These are phyloP conservation scores for Phytophthora palmivora DNA, from an alignment of 352 stramenopile genomes.

Conservation along the genomic window DNA sequence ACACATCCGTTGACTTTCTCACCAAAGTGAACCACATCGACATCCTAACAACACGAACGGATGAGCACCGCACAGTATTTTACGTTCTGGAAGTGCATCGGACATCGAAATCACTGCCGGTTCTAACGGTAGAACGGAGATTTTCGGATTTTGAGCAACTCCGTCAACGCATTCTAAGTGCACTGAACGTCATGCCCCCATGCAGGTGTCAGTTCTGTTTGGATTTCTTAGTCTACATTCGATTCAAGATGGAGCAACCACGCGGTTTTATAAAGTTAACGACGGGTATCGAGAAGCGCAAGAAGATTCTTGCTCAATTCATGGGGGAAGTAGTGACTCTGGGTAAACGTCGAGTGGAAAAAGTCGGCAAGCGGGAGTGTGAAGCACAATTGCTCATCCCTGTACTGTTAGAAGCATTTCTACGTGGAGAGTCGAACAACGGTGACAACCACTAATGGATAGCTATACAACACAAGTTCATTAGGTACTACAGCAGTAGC, in stretches of 20 bases:
- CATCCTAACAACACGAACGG: slow-evolving; percentile 36
- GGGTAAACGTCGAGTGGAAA: slow-evolving; percentile 31
- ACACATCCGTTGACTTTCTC: slow-evolving; percentile 38
- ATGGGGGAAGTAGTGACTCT: slow-evolving; percentile 45
- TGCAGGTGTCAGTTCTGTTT: slow-evolving; percentile 58
- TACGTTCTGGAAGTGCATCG: slow-evolving; percentile 55
- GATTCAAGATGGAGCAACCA: slow-evolving; percentile 49
- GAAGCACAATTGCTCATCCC: slow-evolving; percentile 38
- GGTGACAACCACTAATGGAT: background rate
- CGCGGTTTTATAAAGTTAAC: slow-evolving; percentile 40
- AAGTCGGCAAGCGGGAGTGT: slow-evolving; percentile 29
- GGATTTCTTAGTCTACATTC: slow-evolving; percentile 53
- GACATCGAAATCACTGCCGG: slow-evolving; percentile 16
- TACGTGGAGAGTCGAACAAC: slow-evolving; percentile 19
- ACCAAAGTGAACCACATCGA: slow-evolving; percentile 44
- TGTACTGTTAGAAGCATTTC: slow-evolving; percentile 41
- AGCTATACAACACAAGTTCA: slow-evolving; percentile 23
- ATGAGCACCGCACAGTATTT: slow-evolving; percentile 24
- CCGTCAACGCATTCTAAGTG: slow-evolving; percentile 33
- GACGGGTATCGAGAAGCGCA: slow-evolving; percentile 35
- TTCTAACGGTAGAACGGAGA: slow-evolving; percentile 41
- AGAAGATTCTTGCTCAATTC: slow-evolving; percentile 49
- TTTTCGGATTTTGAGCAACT: slow-evolving; percentile 60
- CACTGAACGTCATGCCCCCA: slow-evolving; percentile 33
- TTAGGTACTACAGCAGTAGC: background rate